Percentiles rank a stretch among this genome's conserved stretches.
Evolutionary conservation across 2,329 filamentous ascomycete genomes (phyloP).

Genomic region (Epichloe bromicola): DNA sequence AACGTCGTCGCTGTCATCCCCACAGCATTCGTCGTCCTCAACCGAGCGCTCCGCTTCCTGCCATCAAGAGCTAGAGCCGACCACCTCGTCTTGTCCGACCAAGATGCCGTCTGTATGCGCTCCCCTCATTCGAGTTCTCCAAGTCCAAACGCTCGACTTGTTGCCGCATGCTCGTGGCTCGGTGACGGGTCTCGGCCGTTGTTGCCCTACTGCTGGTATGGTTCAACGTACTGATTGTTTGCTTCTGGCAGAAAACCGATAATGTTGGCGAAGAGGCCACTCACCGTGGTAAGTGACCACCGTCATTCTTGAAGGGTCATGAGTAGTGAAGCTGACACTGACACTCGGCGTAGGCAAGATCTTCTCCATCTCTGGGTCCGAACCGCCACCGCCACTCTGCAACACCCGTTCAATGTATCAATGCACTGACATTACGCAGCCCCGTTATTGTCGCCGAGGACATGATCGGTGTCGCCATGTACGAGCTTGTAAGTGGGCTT

Average conservation of each 20-base stretch:
- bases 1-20: constrained; percentile 18
- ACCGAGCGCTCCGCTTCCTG: constrained; percentile 14
- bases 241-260: constrained; percentile 18
- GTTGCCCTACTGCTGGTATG: constrained; percentile 8
- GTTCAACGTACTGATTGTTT: constrained; percentile 11
- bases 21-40: constrained; percentile 13
- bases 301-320: background rate
- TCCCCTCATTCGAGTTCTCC: constrained; percentile 4
- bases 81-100: constrained; percentile 20
- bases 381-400: background rate
- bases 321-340: constrained; percentile 8
- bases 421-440: constrained; percentile 27
- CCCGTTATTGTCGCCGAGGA: constrained; percentile 95
- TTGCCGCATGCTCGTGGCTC: constrained; percentile 6
- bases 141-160: constrained; percentile 1
- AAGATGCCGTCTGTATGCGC: constrained; percentile 44
- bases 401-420: constrained; percentile 5
- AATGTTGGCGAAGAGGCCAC: constrained; percentile 25
- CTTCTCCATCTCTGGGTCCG: constrained; percentile 50
- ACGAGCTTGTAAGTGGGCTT: constrained; percentile 65
- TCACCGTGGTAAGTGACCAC: constrained; percentile 24
- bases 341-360: constrained; percentile 38
- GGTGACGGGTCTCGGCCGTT: constrained; percentile 8
- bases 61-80: constrained; percentile 14
- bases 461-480: constrained; percentile 99